Base-by-base conservation (phyloP, 768 basidiomycete genomes). In the Suillus tomentosus region DNA sequence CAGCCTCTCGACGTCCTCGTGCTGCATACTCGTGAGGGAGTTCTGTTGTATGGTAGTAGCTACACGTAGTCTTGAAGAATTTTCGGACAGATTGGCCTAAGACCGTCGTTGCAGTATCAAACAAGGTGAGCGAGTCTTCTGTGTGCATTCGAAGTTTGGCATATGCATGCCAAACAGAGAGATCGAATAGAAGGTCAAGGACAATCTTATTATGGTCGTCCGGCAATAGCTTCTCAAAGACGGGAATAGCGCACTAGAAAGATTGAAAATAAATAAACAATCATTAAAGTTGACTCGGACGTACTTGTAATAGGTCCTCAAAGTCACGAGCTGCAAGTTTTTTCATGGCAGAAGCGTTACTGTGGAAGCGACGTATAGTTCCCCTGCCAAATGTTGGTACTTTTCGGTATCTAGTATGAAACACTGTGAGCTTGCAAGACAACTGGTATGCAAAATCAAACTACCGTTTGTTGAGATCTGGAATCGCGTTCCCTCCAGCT, bases 141-240 rank as follows among this genome's bases (percentile, higher is more conserved):
- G 68, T 74, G 43, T 77, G 76, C 45, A 76, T 58, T 0, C 62
- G 64, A 15, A 77, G 64, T 59, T 79, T 79, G 0, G 75, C 75
- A 5, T 69, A 40, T 0, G 64, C 69, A 60, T 79, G 77, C 78
- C 77, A 78, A 11, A 60, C 48, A 7, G 67, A 67, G 15, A 66
- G 17, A 4, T 43, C 13, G 60, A 62, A 78, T 6, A 73, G 65
- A 17, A 73, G 62, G 2, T 64, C 42, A 3, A 69, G 50, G 9
- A 77, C 62, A 0, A 36, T 31, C 15, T 60, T 50, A 10, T 61
- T 75, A 63, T 3, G 55, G 61, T 24, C 69, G 0, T 64, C 66
- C 10, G 69, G 69, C 9, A 80, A 67, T 0, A 82, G 72, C 5
- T 73, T 77, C n/a, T 80, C 77, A 48, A 80, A 78, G 19, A 71